phyloP scores from a whole-genome alignment of 75 land plant species.

The Pseudotsuga menziesii region DNA sequence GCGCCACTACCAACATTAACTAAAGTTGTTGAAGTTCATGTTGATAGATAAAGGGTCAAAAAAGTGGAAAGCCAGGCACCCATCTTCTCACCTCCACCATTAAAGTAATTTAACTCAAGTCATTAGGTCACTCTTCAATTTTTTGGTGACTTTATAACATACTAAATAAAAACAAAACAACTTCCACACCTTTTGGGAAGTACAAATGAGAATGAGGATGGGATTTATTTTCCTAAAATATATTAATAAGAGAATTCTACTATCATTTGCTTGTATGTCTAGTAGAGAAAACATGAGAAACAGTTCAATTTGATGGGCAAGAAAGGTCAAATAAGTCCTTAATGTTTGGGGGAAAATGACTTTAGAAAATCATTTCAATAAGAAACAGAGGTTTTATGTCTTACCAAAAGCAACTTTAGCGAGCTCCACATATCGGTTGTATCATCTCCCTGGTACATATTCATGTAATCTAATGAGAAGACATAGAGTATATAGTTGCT shows the following conservation, averaged over 20 bases:
- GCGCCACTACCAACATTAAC: slow-evolving; percentile 68
- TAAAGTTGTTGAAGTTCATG: slow-evolving; percentile 64
- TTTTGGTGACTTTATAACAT: not conserved
- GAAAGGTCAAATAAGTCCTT: not conserved
- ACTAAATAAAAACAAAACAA: not conserved
- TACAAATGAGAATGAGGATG: not conserved
- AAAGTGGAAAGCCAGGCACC: slow-evolving; percentile 43
- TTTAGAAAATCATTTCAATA: not conserved
- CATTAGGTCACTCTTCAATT: not conserved
- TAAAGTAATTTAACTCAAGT: not conserved
- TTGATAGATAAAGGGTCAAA: slow-evolving; percentile 72
- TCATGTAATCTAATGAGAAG: slow-evolving; percentile 77
- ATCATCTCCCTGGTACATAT: slow-evolving; percentile 64
- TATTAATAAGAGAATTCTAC: not conserved
- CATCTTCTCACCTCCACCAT: slow-evolving; percentile 48
- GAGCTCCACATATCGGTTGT: slow-evolving; percentile 63
- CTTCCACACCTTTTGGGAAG: not conserved
- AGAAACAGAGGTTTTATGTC: not conserved
- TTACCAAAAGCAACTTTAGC: slow-evolving; percentile 69
- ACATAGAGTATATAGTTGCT: slow-evolving; percentile 92
- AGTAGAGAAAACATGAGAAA: not conserved
- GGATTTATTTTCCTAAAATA: not conserved
- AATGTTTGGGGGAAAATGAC: not conserved
- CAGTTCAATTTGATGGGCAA: not conserved
- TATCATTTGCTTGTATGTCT: not conserved